Evolutionary conservation across 73 alveolate species (phyloP).

Genomic region (Paramecium caudatum): DNA sequence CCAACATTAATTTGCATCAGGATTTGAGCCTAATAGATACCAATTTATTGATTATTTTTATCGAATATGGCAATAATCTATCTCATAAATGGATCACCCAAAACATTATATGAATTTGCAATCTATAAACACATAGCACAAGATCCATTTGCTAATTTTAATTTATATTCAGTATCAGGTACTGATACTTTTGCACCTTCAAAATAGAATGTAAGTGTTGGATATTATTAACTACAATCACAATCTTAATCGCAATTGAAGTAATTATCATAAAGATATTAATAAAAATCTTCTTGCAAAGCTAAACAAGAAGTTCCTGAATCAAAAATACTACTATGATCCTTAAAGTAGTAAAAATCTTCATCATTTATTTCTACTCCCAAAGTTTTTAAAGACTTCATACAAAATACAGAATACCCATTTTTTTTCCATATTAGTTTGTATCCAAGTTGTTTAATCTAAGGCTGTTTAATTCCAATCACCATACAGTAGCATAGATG

Average conservation of each 20-base stretch:
- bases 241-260: conserved; percentile 16
- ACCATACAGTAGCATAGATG: background rate
- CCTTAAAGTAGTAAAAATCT: background rate
- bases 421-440: background rate
- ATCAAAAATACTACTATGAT: conserved; percentile 37
- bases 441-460: background rate
- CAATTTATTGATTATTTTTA: conserved; percentile 3
- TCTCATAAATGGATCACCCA: conserved; percentile 54
- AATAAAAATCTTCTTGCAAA: background rate
- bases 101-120: background rate
- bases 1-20: background rate
- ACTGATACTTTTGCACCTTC: conserved; percentile 59
- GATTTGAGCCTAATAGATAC: conserved; percentile 17
- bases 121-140: conserved; percentile 22
- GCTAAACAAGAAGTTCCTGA: conserved; percentile 61
- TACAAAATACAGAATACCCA: background rate
- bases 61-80: conserved; percentile 28
- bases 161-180: background rate
- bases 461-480: background rate
- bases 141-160: background rate
- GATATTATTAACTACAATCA: background rate
- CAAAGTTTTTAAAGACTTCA: background rate
- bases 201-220: conserved; percentile 28
- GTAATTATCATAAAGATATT: background rate
- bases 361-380: conserved; percentile 35